phyloP scores from a whole-genome alignment of 768 basidiomycete genomes.

The Lactifluus echinatus region DNA sequence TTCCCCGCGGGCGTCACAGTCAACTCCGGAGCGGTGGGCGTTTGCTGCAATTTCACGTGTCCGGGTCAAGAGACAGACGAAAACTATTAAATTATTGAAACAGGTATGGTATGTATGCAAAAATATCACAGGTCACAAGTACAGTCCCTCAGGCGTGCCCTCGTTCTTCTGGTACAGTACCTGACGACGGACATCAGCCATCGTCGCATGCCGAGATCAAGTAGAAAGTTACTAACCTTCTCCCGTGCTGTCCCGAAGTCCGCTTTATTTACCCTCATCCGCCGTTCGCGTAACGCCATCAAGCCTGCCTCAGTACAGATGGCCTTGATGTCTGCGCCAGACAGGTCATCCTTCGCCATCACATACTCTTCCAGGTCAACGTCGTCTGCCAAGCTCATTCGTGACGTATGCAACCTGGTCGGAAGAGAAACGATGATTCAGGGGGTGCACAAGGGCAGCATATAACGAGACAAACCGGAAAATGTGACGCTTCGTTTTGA shows the following conservation, averaged over 20 bases:
- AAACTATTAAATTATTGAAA: slow-evolving; percentile 9
- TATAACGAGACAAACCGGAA: slow-evolving; percentile 54
- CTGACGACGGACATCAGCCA: slow-evolving; percentile 29
- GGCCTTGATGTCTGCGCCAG: slow-evolving; percentile 98
- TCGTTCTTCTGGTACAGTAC: slow-evolving; percentile 96
- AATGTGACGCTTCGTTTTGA: slow-evolving; percentile 98
- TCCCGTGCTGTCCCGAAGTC: slow-evolving; percentile 90
- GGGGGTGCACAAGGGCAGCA: background rate
- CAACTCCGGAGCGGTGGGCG: background rate
- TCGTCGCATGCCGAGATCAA: slow-evolving; percentile 7
- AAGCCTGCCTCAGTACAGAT: slow-evolving; percentile 99
- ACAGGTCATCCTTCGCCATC: slow-evolving; percentile 90
- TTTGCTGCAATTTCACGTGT: slow-evolving; percentile 4
- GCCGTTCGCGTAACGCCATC: slow-evolving; percentile 84
- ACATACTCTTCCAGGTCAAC: slow-evolving; percentile 96
- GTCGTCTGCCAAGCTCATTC: slow-evolving; percentile 83
- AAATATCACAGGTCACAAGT: slow-evolving; percentile 67
- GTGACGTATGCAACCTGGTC: slow-evolving; percentile 76
- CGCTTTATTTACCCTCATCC: slow-evolving; percentile 88
- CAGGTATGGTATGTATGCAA: slow-evolving; percentile 4
- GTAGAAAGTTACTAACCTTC: slow-evolving; percentile 49
- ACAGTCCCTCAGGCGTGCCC: slow-evolving; percentile 85
- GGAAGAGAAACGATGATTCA: slow-evolving; percentile 13
- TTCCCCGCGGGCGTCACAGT: background rate
- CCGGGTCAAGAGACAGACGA: background rate